phyloP scores from a whole-genome alignment of 108 stramenopile species.

The Cyclotella distinguenda region DNA sequence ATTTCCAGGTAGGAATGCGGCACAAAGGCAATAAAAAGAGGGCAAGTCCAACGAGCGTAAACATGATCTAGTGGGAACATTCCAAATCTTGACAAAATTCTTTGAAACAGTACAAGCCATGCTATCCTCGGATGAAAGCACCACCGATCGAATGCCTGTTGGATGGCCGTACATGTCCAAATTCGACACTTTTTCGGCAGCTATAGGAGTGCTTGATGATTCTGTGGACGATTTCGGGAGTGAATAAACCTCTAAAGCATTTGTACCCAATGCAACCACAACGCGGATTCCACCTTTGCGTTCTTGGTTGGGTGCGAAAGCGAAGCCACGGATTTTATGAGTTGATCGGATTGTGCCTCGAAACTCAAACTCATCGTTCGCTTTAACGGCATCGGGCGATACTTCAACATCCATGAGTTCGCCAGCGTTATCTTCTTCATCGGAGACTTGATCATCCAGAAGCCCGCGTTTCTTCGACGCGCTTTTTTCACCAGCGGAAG shows the following conservation, averaged over 20 bases:
- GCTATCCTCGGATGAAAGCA: constrained; percentile 85
- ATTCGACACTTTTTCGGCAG: constrained; percentile 47
- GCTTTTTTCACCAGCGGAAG: constrained; percentile 19
- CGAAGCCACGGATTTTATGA: constrained; percentile 85
- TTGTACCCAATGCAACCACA: constrained; percentile 84
- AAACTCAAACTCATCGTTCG: constrained; percentile 93
- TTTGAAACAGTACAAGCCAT: constrained; percentile 89
- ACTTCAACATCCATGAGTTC: neutral
- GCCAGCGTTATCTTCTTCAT: constrained; percentile 44
- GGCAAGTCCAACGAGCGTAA: constrained; percentile 69
- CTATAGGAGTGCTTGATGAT: constrained; percentile 13
- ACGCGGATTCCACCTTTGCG: constrained; percentile 67
- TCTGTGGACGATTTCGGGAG: constrained; percentile 45
- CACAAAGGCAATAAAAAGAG: constrained; percentile 87
- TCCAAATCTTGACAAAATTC: constrained; percentile 92
- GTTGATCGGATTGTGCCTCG: constrained; percentile 69
- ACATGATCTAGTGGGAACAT: constrained; percentile 78
- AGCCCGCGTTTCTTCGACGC: constrained; percentile 65
- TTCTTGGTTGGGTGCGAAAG: constrained; percentile 60
- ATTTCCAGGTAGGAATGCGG: constrained; percentile 92
- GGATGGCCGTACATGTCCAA: constrained; percentile 94
- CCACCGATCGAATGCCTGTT: constrained; percentile 91
- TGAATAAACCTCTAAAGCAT: constrained; percentile 87
- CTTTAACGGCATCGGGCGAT: constrained; percentile 62
- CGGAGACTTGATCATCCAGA: constrained; percentile 73